phyloP scores from a whole-genome alignment of 352 stramenopile genomes.

The Globisporangium alternatum region DNA sequence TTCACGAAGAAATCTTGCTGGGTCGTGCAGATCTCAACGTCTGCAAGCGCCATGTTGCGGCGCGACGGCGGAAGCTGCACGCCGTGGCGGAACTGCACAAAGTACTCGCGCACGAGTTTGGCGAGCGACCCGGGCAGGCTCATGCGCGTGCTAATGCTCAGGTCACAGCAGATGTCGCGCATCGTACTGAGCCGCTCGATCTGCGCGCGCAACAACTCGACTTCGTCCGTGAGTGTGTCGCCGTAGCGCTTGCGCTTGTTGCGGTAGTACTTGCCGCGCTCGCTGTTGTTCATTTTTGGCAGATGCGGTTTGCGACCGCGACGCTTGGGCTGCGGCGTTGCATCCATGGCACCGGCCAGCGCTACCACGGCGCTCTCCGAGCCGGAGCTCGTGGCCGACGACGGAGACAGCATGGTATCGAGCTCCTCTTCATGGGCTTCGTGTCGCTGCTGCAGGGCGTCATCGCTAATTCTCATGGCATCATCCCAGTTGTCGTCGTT shows the following conservation, averaged over 20 bases:
- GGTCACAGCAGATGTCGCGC: conserved; percentile 22
- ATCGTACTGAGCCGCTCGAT: conserved; percentile 36
- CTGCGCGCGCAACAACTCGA: conserved; percentile 30
- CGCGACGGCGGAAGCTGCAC: conserved; percentile 5
- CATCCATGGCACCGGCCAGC: conserved; percentile 49
- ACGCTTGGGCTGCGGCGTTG: neutral
- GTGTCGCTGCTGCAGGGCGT: neutral
- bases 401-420: neutral
- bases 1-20: conserved; percentile 15
- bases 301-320: conserved; percentile 21
- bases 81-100: conserved; percentile 18
- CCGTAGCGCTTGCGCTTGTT: conserved; percentile 57
- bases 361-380: neutral
- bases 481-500: neutral
- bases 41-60: neutral
- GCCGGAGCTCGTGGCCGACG: neutral
- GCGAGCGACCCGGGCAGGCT: conserved; percentile 7
- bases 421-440: neutral
- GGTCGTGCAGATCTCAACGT: conserved; percentile 3
- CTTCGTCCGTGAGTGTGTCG: conserved; percentile 30
- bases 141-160: conserved; percentile 13
- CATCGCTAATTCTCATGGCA: too few species aligned
- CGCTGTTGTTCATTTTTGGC: conserved; percentile 65
- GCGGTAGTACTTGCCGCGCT: conserved; percentile 65
- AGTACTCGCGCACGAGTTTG: conserved; percentile 19